Percentiles rank a stretch among this genome's conserved stretches.
phyloP scores from a whole-genome alignment of 2,329 filamentous ascomycete species.

The Rutstroemia sp. region DNA sequence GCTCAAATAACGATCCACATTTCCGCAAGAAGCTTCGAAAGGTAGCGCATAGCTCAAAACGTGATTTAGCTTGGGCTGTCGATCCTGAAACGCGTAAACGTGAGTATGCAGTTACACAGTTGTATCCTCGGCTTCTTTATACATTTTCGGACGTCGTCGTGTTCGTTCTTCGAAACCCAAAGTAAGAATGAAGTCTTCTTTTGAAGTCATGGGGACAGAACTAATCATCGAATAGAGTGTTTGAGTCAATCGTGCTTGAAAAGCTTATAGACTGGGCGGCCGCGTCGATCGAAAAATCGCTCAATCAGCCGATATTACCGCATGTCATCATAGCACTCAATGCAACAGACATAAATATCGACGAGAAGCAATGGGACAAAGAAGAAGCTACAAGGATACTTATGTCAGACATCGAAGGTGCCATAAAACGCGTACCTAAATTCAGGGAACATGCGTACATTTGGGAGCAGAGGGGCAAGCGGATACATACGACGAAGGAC shows the following conservation, averaged over 20 bases:
- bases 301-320: constrained; percentile 47
- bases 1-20: background rate
- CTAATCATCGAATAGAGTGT: constrained; percentile 23
- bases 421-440: constrained; percentile 7
- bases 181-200: constrained; percentile 14
- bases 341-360: constrained; percentile 33
- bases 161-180: constrained; percentile 36
- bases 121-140: constrained; percentile 40
- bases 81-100: background rate
- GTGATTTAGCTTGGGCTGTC: constrained; percentile 6
- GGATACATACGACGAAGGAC: constrained; percentile 37
- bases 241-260: constrained; percentile 35
- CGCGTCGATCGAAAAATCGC: constrained; percentile 43
- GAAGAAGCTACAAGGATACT: constrained; percentile 22
- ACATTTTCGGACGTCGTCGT: constrained; percentile 40
- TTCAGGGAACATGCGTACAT: constrained; percentile 35
- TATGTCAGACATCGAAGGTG: constrained; percentile 2
- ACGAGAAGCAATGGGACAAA: constrained; percentile 37
- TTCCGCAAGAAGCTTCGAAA: background rate
- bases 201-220: too few relatives aligned
- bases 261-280: constrained; percentile 43
- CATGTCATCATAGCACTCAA: constrained; percentile 48
- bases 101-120: constrained; percentile 31
- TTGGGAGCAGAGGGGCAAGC: constrained; percentile 36
- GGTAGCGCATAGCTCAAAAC: background rate